phyloP scores from a whole-genome alignment of 495 filamentous ascomycete genomes.

The Trichoderma erinaceum region DNA sequence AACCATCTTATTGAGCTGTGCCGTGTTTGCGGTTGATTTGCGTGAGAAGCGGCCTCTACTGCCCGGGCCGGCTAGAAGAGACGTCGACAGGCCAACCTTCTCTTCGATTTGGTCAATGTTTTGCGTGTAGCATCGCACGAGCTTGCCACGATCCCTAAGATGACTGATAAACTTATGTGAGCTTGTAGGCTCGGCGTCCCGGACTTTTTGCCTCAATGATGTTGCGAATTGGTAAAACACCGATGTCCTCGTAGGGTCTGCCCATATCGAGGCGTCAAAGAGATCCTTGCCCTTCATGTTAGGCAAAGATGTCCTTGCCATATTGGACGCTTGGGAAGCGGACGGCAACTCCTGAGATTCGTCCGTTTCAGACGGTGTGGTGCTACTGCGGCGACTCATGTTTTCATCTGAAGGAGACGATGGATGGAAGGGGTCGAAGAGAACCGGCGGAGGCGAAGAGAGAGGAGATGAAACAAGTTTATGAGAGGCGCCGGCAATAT shows the following conservation, averaged over 20 bases:
- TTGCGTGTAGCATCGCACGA: conserved; percentile 64
- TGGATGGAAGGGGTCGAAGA: conserved; percentile 38
- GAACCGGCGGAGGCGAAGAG: conserved; percentile 32
- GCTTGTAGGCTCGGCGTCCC: conserved; percentile 47
- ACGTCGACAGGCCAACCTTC: conserved; percentile 52
- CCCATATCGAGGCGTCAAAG: conserved; percentile 61
- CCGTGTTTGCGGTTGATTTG: conserved; percentile 9
- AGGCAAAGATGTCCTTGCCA: conserved; percentile 31
- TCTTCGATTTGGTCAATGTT: conserved; percentile 67
- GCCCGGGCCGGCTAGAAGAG: conserved; percentile 50
- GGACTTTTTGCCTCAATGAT: conserved; percentile 52
- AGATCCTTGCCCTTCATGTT: conserved; percentile 61
- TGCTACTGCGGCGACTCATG: conserved; percentile 22
- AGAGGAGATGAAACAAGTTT: conserved; percentile 12
- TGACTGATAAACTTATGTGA: conserved; percentile 57
- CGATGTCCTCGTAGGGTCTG: conserved; percentile 53
- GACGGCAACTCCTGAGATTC: conserved; percentile 25
- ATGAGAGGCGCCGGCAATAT: neutral
- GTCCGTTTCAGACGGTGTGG: conserved; percentile 32
- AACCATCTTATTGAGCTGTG: conserved; percentile 9
- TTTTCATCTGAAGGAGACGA: conserved; percentile 16
- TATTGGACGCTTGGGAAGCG: conserved; percentile 38
- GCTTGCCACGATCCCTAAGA: conserved; percentile 53
- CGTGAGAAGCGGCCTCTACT: conserved; percentile 44
- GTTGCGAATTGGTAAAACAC: conserved; percentile 65